Evolutionary conservation across 2,329 filamentous ascomycete genomes (phyloP).

Genomic region (Allantophomopsis cytisporea): DNA sequence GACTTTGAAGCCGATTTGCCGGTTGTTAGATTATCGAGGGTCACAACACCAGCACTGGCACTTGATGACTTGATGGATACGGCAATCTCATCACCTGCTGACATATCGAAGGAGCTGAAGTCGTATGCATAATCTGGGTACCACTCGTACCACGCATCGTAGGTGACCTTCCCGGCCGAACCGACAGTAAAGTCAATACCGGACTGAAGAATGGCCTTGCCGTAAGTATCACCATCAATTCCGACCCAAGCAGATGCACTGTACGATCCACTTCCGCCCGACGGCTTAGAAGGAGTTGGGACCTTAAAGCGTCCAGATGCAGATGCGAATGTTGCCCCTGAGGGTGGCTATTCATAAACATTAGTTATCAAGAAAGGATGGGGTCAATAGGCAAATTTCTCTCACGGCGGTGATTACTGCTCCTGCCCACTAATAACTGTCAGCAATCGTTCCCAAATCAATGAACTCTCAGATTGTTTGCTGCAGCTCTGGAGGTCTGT

Average conservation of each 20-base stretch:
- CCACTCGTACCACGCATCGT: conserved; percentile 42
- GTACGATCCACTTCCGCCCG: neutral
- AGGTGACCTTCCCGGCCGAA: conserved; percentile 16
- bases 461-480: too few relatives aligned
- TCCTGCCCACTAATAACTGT: too few relatives aligned
- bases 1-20: conserved; percentile 27
- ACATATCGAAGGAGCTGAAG: conserved; percentile 28
- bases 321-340: conserved; percentile 18
- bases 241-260: conserved; percentile 38
- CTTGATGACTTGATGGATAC: conserved; percentile 23
- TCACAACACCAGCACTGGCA: conserved; percentile 24
- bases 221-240: conserved; percentile 45
- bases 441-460: too few relatives aligned
- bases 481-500: too few relatives aligned
- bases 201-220: conserved; percentile 14
- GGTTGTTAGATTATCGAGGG: conserved; percentile 29
- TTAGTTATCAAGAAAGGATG: conserved; percentile 10
- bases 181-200: conserved; percentile 38
- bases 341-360: conserved; percentile 16
- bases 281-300: neutral
- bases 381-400: too few relatives aligned
- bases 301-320: conserved; percentile 11
- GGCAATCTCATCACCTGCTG: conserved; percentile 27
- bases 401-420: too few relatives aligned
- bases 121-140: conserved; percentile 16